Base-by-base conservation (phyloP, 2,329 filamentous ascomycete genomes). In the Orbilia quercus region DNA sequence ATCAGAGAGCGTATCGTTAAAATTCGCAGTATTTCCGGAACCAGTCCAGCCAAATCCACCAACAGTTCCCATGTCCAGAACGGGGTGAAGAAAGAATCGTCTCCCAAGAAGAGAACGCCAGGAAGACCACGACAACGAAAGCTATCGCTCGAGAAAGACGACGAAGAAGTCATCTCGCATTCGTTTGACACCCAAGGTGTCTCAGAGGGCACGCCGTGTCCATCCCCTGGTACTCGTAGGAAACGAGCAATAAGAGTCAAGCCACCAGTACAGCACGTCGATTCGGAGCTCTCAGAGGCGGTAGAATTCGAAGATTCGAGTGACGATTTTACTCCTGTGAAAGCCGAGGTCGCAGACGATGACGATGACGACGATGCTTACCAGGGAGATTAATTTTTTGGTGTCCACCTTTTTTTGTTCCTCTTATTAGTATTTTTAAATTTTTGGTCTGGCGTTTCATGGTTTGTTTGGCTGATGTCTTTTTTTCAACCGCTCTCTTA, bases 1-100 rank as follows among this genome's bases (percentile, higher is more conserved):
- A 67, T 74, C 18, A 38, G 16, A 20, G 70, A 74, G 25, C 70
- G 70, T 7, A 74, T 74, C 31, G 40, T 60, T 22, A 74, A 74
- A 28, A 72, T 72, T 22, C 59, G 60, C 31, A 59, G 40, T 12
- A 44, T 72, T n/a, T n/a, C 67, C 7, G 53, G 58, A 2, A 42
- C 14, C 38, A 69, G 59, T 45, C 67, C 67, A 22, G 36, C 28
- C n/a, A 72, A 65, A 28, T n/a, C 20, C 18, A 9, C 53, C 22
- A 23, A 11, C 25, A 25, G 44, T 22, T 65, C 67, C 7, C 67
- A 72, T 20, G 67, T 72, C 44, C 65, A 72, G 18, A 72, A 72
- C 54, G 67, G 67, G 7, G 54, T 72, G 16, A 72, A 72, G 22
- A 72, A 72, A 31, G 67, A 72, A 50, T 45, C 59, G 1, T 72